A percentile compares a stretch with the other conserved stretches of the same genome.
These are phyloP conservation scores for Xylaria polymorpha DNA, from an alignment of 2,329 filamentous ascomycete species.

Conservation along the genomic window DNA sequence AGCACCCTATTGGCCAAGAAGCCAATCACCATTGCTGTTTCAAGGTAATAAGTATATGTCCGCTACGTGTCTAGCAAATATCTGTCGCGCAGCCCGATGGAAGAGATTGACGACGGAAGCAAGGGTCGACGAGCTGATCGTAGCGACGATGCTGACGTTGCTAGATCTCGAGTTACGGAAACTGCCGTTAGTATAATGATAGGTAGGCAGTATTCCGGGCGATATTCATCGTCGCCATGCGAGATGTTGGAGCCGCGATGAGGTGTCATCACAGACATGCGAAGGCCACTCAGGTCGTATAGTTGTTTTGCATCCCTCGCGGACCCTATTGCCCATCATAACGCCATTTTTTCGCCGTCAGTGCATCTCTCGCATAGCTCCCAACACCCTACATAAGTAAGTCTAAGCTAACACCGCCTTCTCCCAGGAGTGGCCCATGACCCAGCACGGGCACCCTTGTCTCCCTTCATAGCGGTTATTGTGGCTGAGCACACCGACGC, in stretches of 20 bases:
- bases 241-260: not conserved
- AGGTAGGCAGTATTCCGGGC: not conserved
- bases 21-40: not conserved
- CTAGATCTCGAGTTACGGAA: no score
- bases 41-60: not conserved
- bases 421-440: not conserved
- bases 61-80: constrained; percentile 2
- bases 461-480: not conserved
- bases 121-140: constrained; percentile 5
- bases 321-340: not conserved
- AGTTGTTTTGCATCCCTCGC: not conserved
- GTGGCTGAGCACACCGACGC: not conserved
- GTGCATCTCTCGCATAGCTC: not conserved
- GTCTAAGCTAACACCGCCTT: not conserved
- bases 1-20: constrained; percentile 12
- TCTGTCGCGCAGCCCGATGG: not conserved
- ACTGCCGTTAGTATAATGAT: no score
- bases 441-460: not conserved
- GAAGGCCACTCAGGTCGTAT: not conserved
- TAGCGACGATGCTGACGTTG: constrained; percentile 18
- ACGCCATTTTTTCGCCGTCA: not conserved
- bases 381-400: not conserved
- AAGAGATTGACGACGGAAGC: not conserved
- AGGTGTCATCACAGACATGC: not conserved
- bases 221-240: not conserved